Evolutionary conservation across 306 rosid genomes (phyloP).

Genomic region (Trifolium pratense): DNA sequence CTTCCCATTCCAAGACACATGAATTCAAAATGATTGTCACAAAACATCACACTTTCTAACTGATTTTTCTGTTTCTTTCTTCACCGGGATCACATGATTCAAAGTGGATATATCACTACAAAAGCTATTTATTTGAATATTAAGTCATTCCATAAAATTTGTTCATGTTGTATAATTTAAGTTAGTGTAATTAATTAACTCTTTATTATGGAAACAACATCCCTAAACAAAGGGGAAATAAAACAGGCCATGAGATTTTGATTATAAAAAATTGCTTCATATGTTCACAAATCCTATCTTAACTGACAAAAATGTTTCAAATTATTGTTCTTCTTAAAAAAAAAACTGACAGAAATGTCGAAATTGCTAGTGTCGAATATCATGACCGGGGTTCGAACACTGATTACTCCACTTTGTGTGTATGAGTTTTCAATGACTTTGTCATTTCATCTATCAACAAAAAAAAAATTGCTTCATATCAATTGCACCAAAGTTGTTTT

Average conservation of each 20-base stretch:
- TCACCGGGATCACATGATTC: constrained; percentile 13
- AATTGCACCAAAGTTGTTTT: neutral
- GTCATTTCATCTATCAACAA: neutral
- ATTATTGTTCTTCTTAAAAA: too few relatives aligned
- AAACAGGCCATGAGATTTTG: neutral
- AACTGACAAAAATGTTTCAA: too few relatives aligned
- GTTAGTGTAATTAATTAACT: constrained; percentile 22
- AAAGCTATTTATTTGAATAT: constrained; percentile 11
- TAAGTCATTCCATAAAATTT: constrained; percentile 6
- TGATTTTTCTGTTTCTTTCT: neutral
- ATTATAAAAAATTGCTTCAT: too few relatives aligned
- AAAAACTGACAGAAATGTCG: too few relatives aligned
- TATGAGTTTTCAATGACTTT: too few relatives aligned
- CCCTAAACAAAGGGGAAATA: constrained; percentile 33
- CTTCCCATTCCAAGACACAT: constrained; percentile 46
- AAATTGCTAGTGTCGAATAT: too few relatives aligned
- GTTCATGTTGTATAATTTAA: constrained; percentile 13
- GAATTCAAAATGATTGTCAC: constrained; percentile 44
- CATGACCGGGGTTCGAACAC: too few relatives aligned
- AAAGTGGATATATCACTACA: constrained; percentile 40
- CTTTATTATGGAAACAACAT: constrained; percentile 26
- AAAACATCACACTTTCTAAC: constrained; percentile 22
- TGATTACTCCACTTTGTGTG: too few relatives aligned
- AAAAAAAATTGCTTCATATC: neutral
- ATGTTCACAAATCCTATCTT: too few relatives aligned